phyloP scores from a whole-genome alignment of 2,329 filamentous ascomycete species.

The Phaeoacremonium minimum region DNA sequence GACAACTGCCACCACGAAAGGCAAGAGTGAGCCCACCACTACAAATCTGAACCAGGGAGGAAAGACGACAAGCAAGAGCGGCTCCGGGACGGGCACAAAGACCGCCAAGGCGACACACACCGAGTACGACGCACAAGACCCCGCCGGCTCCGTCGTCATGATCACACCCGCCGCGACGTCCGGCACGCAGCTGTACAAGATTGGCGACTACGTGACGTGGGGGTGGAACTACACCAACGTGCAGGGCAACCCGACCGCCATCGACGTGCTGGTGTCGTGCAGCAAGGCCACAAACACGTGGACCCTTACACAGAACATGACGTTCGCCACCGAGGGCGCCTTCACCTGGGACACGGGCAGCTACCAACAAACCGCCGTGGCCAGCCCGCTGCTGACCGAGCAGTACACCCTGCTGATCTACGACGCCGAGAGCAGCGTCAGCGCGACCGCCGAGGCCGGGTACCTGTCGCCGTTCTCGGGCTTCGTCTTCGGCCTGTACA shows the following conservation, averaged over 20 bases:
- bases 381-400: conserved; percentile 44
- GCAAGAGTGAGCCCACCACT: conserved; percentile 20
- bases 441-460: conserved; percentile 46
- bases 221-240: conserved; percentile 64
- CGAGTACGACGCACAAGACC: conserved; percentile 24
- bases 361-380: conserved; percentile 40
- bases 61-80: conserved; percentile 16
- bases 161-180: conserved; percentile 41
- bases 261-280: conserved; percentile 57
- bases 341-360: conserved; percentile 56
- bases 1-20: conserved; percentile 13
- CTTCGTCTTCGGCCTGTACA: conserved; percentile 57
- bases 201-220: conserved; percentile 56
- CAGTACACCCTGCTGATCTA: conserved; percentile 60
- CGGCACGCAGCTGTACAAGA: conserved; percentile 51
- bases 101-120: conserved; percentile 13
- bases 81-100: conserved; percentile 17
- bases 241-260: conserved; percentile 50
- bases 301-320: conserved; percentile 62
- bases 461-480: conserved; percentile 45
- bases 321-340: conserved; percentile 42
- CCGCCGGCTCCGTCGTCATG: conserved; percentile 49
- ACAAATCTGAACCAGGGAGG: conserved; percentile 36
- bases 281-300: conserved; percentile 47
- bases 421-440: conserved; percentile 49